phyloP scores from a whole-genome alignment of 2,329 filamentous ascomycete species.

The Macrophomina phaseolina region DNA sequence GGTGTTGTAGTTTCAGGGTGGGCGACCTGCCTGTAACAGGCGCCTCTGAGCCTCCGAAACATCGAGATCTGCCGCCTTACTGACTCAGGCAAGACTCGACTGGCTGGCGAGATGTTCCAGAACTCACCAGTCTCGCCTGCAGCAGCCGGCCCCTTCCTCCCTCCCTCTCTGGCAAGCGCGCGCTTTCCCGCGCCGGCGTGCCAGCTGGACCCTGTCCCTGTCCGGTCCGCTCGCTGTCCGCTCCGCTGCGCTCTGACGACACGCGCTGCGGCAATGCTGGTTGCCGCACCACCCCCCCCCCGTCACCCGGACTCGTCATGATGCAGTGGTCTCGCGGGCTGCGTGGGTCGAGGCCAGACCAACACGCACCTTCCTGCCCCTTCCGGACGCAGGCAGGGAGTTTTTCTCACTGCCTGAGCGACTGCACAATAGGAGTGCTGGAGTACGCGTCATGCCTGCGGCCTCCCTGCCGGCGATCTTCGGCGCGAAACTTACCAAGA shows the following conservation, averaged over 20 bases:
- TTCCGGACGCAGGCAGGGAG: not conserved
- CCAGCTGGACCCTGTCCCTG: not conserved
- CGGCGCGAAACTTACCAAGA: conserved; percentile 18
- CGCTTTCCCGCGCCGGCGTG: not conserved
- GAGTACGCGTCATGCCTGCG: conserved; percentile 16
- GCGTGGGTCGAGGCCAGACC: not conserved
- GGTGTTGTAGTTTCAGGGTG: conserved; percentile 18
- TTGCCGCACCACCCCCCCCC: not conserved
- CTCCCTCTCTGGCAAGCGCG: not conserved
- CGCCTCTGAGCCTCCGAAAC: conserved; percentile 3
- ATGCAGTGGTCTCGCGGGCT: not conserved
- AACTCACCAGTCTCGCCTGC: not conserved
- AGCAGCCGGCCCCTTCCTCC: not conserved
- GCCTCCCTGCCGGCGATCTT: conserved; percentile 18
- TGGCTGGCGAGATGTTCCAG: not conserved
- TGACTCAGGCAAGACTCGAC: not conserved
- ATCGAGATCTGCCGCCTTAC: conserved; percentile 8
- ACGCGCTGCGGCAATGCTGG: conserved; percentile 9
- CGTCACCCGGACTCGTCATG: not conserved
- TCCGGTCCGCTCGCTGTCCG: not conserved
- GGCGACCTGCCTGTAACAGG: not conserved
- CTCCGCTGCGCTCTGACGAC: not conserved
- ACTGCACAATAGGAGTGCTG: not conserved
- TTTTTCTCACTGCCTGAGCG: not conserved
- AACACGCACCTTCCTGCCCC: not conserved